These are phyloP conservation scores for Eucalyptus coolabah DNA, from an alignment of 345 rosid species.

Conservation along the genomic window DNA sequence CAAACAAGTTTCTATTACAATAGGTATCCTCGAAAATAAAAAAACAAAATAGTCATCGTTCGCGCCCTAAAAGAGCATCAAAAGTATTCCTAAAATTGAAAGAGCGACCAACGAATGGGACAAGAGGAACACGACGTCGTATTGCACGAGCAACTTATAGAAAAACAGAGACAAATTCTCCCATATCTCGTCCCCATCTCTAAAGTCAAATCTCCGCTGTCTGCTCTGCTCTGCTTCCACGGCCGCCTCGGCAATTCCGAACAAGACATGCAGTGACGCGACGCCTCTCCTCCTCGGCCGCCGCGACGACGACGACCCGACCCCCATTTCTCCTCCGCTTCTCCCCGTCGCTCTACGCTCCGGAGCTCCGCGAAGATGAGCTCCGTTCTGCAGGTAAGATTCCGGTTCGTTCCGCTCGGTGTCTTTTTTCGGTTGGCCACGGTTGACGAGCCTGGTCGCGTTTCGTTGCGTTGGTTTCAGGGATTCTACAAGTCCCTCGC, in stretches of 20 bases:
- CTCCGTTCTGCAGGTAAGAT: neutral
- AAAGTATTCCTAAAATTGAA: neutral
- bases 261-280: neutral
- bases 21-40: too few species aligned
- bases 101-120: neutral
- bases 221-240: too few species aligned
- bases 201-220: neutral
- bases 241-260: neutral
- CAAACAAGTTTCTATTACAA: too few species aligned
- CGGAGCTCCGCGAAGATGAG: neutral
- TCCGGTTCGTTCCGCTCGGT: neutral
- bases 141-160: neutral
- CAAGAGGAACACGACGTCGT: neutral
- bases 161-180: neutral
- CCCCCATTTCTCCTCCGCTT: neutral
- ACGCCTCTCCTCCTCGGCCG: neutral
- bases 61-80: neutral
- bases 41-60: too few species aligned
- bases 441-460: neutral
- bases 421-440: neutral
- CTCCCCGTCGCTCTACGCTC: neutral
- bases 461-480: constrained; percentile 4
- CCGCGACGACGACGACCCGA: neutral
- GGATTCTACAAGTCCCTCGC: constrained; percentile 95
- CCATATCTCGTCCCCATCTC: neutral